Evolutionary conservation across 495 filamentous ascomycete genomes (phyloP), one percentile per base, ranked within the genome.

Genomic region (Neurospora sublineolata): DNA sequence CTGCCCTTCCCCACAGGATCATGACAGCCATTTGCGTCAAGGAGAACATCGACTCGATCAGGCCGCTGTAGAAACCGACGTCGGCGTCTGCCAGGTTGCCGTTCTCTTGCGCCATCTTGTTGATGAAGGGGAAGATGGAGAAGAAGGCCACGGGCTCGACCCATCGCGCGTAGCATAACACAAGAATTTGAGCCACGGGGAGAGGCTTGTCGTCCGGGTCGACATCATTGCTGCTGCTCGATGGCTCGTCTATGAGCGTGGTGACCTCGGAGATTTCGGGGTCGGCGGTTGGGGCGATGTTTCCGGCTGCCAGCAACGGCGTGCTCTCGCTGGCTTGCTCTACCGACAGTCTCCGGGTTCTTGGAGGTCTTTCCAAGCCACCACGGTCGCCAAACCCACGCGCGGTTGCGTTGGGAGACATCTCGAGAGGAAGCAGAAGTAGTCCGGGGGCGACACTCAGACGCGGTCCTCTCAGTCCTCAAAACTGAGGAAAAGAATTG

Each of bases 61-160:
- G 77, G 30, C 91, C 91, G 71, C 82, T 86, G 80, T 91, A 92
- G 80, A 91, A 92, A 67, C 91, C 91, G 44, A 92, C 85, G 80
- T 91, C 87, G 40, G 80, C 75, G 69, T 87, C 83, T 20, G 78
- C 64, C 10, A 92, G 75, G 38, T 82, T 73, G 4, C 89, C 90
- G 73, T 86, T 87, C 38, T 87, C 81, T 75, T 85, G 81, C 5
- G 89, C 85, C 91, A 93, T 93, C 73, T 88, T 79, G 76, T 87
- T 90, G 77, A 93, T 86, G 79, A 90, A 93, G 0, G 91, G 91
- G 77, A 93, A 89, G 77, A 92, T 92, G 74, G 83, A 85, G 81
- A 92, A 93, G 80, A 89, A 93, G 18, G 89, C 88, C 39, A 92
- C 82, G 4, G 91, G 90, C 78, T 93, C 91, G n/a, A 91, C 78